Conservation (phyloP, 495 filamentous ascomycete species). For the Penicillium crystallinum region DNA sequence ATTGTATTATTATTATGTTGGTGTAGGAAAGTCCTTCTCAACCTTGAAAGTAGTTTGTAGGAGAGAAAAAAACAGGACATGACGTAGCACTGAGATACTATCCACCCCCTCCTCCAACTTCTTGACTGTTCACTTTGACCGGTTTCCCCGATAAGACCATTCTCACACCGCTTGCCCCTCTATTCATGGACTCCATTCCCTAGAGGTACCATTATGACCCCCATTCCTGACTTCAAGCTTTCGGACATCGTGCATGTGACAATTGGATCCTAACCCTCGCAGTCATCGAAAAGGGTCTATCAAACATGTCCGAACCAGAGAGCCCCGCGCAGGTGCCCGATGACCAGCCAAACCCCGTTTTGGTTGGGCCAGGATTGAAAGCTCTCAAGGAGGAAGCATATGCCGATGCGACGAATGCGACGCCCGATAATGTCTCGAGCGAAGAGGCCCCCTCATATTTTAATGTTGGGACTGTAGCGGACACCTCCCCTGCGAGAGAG, state of each 20-base stretch:
- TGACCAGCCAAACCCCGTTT: slow-evolving; percentile 31
- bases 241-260: slow-evolving; percentile 9
- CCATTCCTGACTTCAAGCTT: slow-evolving; percentile 7
- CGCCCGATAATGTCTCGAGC: slow-evolving; percentile 15
- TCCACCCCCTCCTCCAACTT: not conserved
- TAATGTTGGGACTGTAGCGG: slow-evolving; percentile 7
- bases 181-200: slow-evolving; percentile 15
- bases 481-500: slow-evolving; percentile 40
- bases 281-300: slow-evolving; percentile 3
- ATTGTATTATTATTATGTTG: too few relatives aligned
- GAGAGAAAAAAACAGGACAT: not conserved
- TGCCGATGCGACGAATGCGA: slow-evolving; percentile 22
- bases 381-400: slow-evolving; percentile 33
- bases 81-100: slow-evolving; percentile 6
- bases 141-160: too few relatives aligned
- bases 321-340: slow-evolving; percentile 27
- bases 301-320: slow-evolving; percentile 33
- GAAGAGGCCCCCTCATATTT: slow-evolving; percentile 31
- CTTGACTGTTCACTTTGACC: too few relatives aligned
- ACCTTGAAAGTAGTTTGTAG: too few relatives aligned
- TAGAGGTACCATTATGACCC: slow-evolving; percentile 16
- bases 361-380: slow-evolving; percentile 31
- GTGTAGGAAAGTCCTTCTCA: too few relatives aligned
- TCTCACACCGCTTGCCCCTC: slow-evolving; percentile 27
- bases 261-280: slow-evolving; percentile 15